Evolutionary conservation across 306 rosid genomes (phyloP), one percentile per base, ranked within the genome.

Genomic region (Trifolium pratense): DNA sequence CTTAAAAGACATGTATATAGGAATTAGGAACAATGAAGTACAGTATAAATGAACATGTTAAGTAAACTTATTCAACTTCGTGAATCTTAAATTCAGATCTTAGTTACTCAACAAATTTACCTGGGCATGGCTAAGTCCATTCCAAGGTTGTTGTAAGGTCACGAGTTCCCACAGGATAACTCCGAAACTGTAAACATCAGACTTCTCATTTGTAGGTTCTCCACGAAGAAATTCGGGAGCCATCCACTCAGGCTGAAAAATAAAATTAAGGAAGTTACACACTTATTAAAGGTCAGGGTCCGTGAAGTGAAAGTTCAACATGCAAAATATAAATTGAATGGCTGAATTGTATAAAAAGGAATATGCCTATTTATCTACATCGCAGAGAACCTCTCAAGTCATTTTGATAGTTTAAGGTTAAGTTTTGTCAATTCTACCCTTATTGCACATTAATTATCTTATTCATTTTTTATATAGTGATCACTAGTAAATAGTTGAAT

Each of bases 161-260:
- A 80, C 91, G 3, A 93, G 90, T 82, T 93, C 98, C 98, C 98
- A 93, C 46, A 93, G 82, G 85, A 93, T 88, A 21, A 93, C 97
- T 23, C 98, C 98, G 26, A 86, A 93, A 73, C 98, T 93, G 86
- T 86, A 93, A 49, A 93, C 98, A 68, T 93, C 98, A 21, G 97
- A 86, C 87, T 93, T 93, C 84, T 93, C 98, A 67, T 91, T 89
- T 43, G 98, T 86, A 53, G 97, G 98, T 74, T 93, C 98, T 63
- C 96, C 98, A 0, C 97, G 98, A 66, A 93, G 98, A 85, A 93
- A 91, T 74, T 93, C 98, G 7, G 98, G 98, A 78, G 98, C 98
- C 98, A 93, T 93, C 98, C 98, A 93, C 87, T 93, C 98, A 0
- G 98, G 97, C 98, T 93, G 91, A 81, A 91, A 91, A 89, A 88